Percentiles rank a stretch among this genome's conserved stretches.
These are phyloP conservation scores for Meira miltonrushii DNA, from an alignment of 1,284 basidiomycete genomes.

Conservation along the genomic window DNA sequence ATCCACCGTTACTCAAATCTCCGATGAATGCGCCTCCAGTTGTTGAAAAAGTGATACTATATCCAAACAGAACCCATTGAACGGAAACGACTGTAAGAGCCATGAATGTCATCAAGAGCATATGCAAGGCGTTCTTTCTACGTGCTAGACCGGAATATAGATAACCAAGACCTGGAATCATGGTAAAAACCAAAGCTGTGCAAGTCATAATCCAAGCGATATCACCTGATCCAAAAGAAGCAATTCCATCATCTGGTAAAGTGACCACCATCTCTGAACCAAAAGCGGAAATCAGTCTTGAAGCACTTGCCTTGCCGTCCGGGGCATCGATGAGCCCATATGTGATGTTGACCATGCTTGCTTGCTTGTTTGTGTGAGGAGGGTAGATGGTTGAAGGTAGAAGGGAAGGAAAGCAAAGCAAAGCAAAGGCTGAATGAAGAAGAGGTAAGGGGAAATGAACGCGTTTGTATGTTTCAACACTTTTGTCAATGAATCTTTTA, in stretches of 20 bases:
- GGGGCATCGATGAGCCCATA: slow-evolving; percentile 4
- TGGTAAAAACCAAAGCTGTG: slow-evolving; percentile 68
- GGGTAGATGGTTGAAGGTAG: not conserved
- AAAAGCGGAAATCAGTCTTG: not conserved
- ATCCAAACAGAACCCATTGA: slow-evolving; percentile 59
- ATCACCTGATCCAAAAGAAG: slow-evolving; percentile 34
- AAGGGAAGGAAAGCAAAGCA: too few relatives aligned
- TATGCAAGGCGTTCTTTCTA: slow-evolving; percentile 60
- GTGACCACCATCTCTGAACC: slow-evolving; percentile 48
- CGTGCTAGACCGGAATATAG: slow-evolving; percentile 81
- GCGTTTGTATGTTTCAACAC: too few relatives aligned
- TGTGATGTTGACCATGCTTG: slow-evolving; percentile 18
- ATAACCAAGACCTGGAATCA: slow-evolving; percentile 66
- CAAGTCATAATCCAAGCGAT: slow-evolving; percentile 62
- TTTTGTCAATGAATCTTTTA: too few relatives aligned
- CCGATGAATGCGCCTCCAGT: slow-evolving; percentile 67
- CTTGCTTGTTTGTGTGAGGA: not conserved
- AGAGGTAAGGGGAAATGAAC: too few relatives aligned
- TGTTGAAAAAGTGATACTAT: slow-evolving; percentile 58
- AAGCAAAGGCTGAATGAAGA: too few relatives aligned
- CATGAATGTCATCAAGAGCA: slow-evolving; percentile 56
- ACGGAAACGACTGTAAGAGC: slow-evolving; percentile 54
- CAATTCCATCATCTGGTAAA: slow-evolving; percentile 28
- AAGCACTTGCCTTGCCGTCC: not conserved
- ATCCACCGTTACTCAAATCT: slow-evolving; percentile 62